Evolutionary conservation across 1,284 basidiomycete species (phyloP), one percentile per base, ranked within the genome.

Genomic region (Apiotrichum veenhuisii): DNA sequence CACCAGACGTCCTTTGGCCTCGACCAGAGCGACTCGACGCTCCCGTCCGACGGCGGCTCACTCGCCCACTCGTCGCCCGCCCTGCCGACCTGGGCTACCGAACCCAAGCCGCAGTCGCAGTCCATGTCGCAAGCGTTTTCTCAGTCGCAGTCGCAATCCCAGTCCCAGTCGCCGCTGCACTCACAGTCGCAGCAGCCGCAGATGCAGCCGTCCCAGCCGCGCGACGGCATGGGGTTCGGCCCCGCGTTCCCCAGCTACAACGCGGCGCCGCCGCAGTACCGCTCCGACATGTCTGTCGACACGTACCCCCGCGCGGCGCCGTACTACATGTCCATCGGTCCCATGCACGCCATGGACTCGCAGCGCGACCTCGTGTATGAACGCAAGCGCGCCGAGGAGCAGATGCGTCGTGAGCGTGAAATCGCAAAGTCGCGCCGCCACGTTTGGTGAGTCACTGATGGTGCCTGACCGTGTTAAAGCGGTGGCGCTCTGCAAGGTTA

Each of bases 381-480:
- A 7, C 46, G 34, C 46, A 36, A 36, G 14, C 33, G 33, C 44
- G 44, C 20, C 46, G 46, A 53, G 22, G 59, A 57, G 15, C 52
- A 52, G 23, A 48, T 46, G 41, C 38, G 52, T 8, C 53, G 53
- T 38, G 41, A 49, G 36, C 50, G 57, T 38, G 61, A 59, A 42
- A 27, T 57, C 15, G 33, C 52, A 41, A 64, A 59, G 55, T 33
- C 55, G 14, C 56, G 64, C 23, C 54, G 62, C 38, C 64, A 66
- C 45, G 62, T 66, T 23, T 66, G 64, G 64, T 66, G 40, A 55
- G 64, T 62, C 11, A 25, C 17, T 9, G 9, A 5, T 46, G 5
- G n/a, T n/a, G 5, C 5, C 3, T 26, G 25, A 2, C 25, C 14
- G 23, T 15, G 14, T n/a, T n/a, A n/a, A n/a, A n/a, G n/a, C n/a